Conservation (phyloP, 2,329 filamentous ascomycete genomes). For the Botrytis porri region DNA sequence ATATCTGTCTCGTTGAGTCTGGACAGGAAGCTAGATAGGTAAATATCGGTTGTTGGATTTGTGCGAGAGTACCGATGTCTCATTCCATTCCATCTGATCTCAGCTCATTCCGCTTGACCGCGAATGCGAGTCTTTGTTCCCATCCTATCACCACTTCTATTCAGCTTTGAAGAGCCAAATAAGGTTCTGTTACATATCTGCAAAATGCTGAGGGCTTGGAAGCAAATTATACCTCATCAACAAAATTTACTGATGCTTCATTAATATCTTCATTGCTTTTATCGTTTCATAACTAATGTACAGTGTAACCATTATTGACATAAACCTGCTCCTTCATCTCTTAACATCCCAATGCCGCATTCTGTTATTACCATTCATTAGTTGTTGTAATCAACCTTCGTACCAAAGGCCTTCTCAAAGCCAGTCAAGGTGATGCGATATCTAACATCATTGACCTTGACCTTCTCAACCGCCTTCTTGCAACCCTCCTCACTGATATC, state of each 20-base stretch:
- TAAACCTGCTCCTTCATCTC: neutral
- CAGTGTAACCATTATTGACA: neutral
- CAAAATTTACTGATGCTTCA: neutral
- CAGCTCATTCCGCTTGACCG: too few relatives aligned
- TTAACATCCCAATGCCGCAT: neutral
- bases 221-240: too few relatives aligned
- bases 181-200: too few relatives aligned
- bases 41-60: too few relatives aligned
- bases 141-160: too few relatives aligned
- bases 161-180: too few relatives aligned
- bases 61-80: too few relatives aligned
- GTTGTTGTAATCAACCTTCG: conserved; percentile 17
- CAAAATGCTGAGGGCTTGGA: too few relatives aligned
- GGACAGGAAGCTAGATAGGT: too few relatives aligned
- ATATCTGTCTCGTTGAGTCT: too few relatives aligned
- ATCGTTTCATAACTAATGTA: neutral
- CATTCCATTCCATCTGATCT: too few relatives aligned
- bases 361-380: neutral
- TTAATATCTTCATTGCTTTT: neutral
- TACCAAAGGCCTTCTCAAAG: conserved; percentile 62
- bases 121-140: too few relatives aligned
- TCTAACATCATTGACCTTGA: conserved; percentile 67
- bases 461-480: conserved; percentile 65
- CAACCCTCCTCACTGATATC: conserved; percentile 45
- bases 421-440: conserved; percentile 70